phyloP scores from a whole-genome alignment of 345 rosid genomes.

The Cochlearia excelsa region DNA sequence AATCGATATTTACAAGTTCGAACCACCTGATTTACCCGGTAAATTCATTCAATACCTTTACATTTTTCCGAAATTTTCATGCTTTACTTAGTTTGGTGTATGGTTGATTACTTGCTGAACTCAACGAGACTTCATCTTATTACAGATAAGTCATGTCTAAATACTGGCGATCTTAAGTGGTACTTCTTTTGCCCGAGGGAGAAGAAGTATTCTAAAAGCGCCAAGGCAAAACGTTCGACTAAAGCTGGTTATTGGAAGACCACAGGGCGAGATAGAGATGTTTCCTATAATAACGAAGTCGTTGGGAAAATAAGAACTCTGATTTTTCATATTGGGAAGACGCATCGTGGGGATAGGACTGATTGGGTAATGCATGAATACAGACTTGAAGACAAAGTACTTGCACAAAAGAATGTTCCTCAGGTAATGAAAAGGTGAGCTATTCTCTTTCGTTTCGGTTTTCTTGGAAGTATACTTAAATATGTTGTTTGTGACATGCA shows the following conservation, averaged over 20 bases:
- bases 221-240: constrained; percentile 55
- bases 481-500: constrained; percentile 28
- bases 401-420: constrained; percentile 37
- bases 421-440: constrained; percentile 28
- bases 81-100: not conserved
- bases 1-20: constrained; percentile 56
- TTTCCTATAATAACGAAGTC: constrained; percentile 36
- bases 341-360: constrained; percentile 55
- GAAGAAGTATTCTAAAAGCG: constrained; percentile 58
- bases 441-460: not conserved
- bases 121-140: not conserved
- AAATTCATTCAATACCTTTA: not conserved
- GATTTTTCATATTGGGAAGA: constrained; percentile 59
- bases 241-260: constrained; percentile 74
- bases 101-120: not conserved
- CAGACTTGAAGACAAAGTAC: constrained; percentile 11
- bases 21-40: constrained; percentile 70
- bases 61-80: not conserved
- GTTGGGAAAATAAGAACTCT: constrained; percentile 69
- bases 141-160: constrained; percentile 40
- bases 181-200: constrained; percentile 73
- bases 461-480: not conserved
- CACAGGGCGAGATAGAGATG: constrained; percentile 67
- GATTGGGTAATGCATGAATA: constrained; percentile 81
- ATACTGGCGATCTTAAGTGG: constrained; percentile 71